Evolutionary conservation across 768 basidiomycete genomes (phyloP).

Genomic region (Mycena olivaceomarginata): DNA sequence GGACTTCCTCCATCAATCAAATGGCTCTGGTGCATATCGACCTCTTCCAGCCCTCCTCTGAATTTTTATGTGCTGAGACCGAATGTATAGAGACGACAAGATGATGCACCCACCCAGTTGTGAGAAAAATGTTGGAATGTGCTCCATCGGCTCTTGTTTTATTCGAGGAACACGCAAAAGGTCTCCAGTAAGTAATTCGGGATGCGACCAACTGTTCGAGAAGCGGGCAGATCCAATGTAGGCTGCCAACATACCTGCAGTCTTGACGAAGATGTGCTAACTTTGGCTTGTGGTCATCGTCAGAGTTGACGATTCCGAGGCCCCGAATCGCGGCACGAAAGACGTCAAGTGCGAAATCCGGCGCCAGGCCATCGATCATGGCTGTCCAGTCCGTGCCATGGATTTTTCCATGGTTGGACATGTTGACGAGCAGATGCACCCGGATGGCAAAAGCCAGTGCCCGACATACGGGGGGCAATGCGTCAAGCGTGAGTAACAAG

Average conservation of each 20-base stretch:
- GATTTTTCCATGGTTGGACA: not conserved
- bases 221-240: conserved; percentile 7
- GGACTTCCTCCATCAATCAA: not conserved
- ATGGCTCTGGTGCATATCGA: conserved; percentile 18
- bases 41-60: conserved; percentile 16
- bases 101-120: conserved; percentile 13
- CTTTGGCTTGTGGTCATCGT: not conserved
- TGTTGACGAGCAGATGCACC: conserved; percentile 1
- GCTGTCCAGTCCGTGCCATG: conserved; percentile 3
- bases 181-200: not conserved
- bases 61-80: not conserved
- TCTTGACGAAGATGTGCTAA: not conserved
- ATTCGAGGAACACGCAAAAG: not conserved
- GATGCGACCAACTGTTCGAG: not conserved
- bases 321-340: conserved; percentile 21
- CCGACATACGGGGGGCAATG: conserved; percentile 4
- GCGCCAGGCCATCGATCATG: conserved; percentile 6
- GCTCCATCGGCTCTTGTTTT: not conserved
- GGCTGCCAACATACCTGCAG: conserved; percentile 14
- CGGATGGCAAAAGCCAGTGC: conserved; percentile 17
- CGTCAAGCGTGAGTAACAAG: conserved; percentile 2
- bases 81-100: not conserved
- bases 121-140: not conserved
- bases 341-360: conserved; percentile 1
- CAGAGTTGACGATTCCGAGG: not conserved